Evolutionary conservation across 495 filamentous ascomycete species (phyloP).

Genomic region (Neurospora sp.): DNA sequence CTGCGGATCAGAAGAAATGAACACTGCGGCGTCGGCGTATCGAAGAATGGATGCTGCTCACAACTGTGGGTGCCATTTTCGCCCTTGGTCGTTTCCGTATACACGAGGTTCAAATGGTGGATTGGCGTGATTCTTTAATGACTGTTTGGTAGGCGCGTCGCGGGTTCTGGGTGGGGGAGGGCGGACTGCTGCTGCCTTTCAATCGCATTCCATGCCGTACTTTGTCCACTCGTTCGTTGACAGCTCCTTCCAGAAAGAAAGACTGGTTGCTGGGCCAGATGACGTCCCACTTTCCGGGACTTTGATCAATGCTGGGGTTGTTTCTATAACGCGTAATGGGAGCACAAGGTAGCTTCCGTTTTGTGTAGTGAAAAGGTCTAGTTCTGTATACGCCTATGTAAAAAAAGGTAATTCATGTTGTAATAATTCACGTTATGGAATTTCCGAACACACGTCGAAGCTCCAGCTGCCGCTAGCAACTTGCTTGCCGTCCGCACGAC

Average conservation of each 20-base stretch:
- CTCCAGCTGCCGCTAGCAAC: background rate
- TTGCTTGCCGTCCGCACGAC: background rate
- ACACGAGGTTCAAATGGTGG: background rate
- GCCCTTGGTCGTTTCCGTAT: background rate
- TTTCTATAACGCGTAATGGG: background rate
- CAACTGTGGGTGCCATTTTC: slow-evolving; percentile 21
- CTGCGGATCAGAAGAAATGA: slow-evolving; percentile 5
- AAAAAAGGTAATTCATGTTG: background rate
- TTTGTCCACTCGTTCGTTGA: background rate
- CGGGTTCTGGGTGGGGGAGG: background rate
- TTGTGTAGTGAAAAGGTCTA: background rate
- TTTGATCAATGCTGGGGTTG: background rate
- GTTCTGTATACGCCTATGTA: background rate
- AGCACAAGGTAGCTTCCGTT: background rate
- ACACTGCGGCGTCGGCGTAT: background rate
- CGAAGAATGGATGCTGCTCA: slow-evolving; percentile 7
- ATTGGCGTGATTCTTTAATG: background rate
- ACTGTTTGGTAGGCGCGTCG: background rate
- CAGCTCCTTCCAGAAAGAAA: background rate
- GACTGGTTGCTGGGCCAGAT: background rate
- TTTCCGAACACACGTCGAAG: background rate
- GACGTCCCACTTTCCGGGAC: background rate
- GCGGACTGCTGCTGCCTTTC: background rate
- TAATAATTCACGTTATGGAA: background rate
- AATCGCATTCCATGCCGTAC: background rate